Percentiles rank a stretch among this genome's conserved stretches.
Evolutionary conservation across 2,329 filamentous ascomycete species (phyloP).

Genomic region (Decorospora gaudefroyi): DNA sequence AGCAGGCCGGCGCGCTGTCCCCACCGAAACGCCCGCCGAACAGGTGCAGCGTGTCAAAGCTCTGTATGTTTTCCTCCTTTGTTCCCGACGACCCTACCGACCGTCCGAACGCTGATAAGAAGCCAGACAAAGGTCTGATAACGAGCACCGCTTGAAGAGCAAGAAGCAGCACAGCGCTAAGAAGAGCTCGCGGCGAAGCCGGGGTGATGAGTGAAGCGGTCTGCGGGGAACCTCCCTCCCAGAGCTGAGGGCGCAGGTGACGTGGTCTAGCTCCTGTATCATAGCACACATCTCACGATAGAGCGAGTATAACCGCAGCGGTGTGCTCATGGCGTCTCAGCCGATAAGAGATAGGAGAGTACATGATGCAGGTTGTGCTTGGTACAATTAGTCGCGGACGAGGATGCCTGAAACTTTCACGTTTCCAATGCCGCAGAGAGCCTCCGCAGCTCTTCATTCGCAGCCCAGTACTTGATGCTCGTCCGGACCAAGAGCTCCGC

Average conservation of each 20-base stretch:
- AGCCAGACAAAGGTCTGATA: slow-evolving; percentile 60
- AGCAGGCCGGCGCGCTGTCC: slow-evolving; percentile 57
- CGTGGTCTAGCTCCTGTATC: slow-evolving; percentile 22
- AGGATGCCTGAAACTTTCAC: slow-evolving; percentile 18
- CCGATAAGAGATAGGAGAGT: slow-evolving; percentile 21
- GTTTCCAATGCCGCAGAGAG: slow-evolving; percentile 29
- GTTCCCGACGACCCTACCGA: slow-evolving; percentile 18
- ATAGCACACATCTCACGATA: slow-evolving; percentile 19
- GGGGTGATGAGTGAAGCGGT: slow-evolving; percentile 38
- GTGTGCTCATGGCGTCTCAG: slow-evolving; percentile 23
- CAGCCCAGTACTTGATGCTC: slow-evolving; percentile 37
- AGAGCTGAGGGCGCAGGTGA: slow-evolving; percentile 20
- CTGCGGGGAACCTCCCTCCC: slow-evolving; percentile 17
- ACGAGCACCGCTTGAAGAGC: slow-evolving; percentile 59
- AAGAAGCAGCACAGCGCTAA: slow-evolving; percentile 67
- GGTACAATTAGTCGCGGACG: slow-evolving; percentile 19
- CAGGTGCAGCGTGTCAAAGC: slow-evolving; percentile 60
- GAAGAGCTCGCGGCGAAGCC: slow-evolving; percentile 59
- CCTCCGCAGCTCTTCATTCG: slow-evolving; percentile 37
- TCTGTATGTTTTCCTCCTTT: slow-evolving; percentile 56
- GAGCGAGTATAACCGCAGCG: slow-evolving; percentile 23
- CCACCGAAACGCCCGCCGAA: slow-evolving; percentile 63
- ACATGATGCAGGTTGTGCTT: slow-evolving; percentile 27
- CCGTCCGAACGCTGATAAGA: slow-evolving; percentile 28
- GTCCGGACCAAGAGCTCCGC: slow-evolving; percentile 32